These are phyloP conservation scores for Trichoderma brevicompactum DNA, from an alignment of 2,329 filamentous ascomycete species.

Conservation along the genomic window DNA sequence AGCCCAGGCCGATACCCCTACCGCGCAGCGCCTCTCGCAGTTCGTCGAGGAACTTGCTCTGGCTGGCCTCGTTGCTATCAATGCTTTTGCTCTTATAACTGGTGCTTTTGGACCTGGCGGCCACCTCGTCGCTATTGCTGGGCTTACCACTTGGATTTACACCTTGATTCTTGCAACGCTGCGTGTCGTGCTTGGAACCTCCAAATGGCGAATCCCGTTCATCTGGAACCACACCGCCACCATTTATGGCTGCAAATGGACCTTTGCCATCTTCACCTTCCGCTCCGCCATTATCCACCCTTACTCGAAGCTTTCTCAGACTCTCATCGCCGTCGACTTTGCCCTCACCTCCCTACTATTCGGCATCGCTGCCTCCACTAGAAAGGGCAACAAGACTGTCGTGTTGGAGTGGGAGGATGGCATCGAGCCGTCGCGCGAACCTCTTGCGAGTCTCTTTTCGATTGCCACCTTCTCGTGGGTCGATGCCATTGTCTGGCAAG, in stretches of 20 bases:
- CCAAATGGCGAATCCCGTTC: conserved; percentile 67
- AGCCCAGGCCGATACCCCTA: conserved; percentile 75
- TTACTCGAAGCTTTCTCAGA: conserved; percentile 62
- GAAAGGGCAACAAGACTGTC: conserved; percentile 90
- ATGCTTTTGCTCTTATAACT: conserved; percentile 65
- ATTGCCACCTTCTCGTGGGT: conserved; percentile 89
- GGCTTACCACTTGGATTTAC: conserved; percentile 79
- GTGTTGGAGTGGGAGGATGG: conserved; percentile 86
- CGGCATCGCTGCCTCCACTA: conserved; percentile 75
- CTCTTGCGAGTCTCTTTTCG: conserved; percentile 85
- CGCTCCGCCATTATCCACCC: conserved; percentile 85
- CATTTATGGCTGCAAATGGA: conserved; percentile 83
- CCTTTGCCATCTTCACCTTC: conserved; percentile 76
- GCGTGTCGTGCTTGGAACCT: conserved; percentile 69
- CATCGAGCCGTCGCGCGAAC: conserved; percentile 84
- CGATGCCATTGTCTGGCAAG: conserved; percentile 84
- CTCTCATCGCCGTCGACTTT: conserved; percentile 75
- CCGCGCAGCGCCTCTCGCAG: conserved; percentile 71
- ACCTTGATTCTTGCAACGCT: conserved; percentile 73
- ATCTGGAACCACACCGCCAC: conserved; percentile 92
- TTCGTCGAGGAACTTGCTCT: conserved; percentile 77
- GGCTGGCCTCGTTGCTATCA: conserved; percentile 70
- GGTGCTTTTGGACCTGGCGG: conserved; percentile 63
- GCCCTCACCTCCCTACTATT: conserved; percentile 74
- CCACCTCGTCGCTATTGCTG: conserved; percentile 64